These are phyloP conservation scores for Dictyostelium purpureum DNA, from an alignment of 78 protist species.

Conservation along the genomic window DNA sequence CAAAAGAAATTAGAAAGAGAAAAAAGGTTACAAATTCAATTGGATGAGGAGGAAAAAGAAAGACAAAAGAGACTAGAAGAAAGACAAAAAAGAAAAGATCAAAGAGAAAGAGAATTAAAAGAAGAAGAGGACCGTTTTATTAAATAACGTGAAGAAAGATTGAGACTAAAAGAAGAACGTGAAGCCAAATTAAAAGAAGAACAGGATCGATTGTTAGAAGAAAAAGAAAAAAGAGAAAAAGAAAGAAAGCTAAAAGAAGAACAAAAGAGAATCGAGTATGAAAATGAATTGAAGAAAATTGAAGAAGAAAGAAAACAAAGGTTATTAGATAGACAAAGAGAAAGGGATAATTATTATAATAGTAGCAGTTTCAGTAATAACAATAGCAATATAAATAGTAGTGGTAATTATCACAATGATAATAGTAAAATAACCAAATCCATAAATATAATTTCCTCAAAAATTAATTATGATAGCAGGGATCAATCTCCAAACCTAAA, in stretches of 20 bases:
- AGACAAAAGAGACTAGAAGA: conserved; percentile 12
- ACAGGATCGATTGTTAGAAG: background rate
- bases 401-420: no score
- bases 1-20: conserved; percentile 15
- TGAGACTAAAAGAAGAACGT: conserved; percentile 23
- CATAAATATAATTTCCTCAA: no score
- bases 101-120: background rate
- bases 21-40: background rate
- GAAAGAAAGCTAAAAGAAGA: background rate
- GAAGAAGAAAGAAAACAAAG: background rate
- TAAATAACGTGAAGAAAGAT: background rate
- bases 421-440: no score
- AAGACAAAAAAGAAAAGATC: conserved; percentile 26
- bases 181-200: conserved; percentile 12
- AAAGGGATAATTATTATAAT: no score
- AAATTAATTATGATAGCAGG: no score
- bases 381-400: no score
- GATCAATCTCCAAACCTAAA: background rate
- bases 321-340: no score
- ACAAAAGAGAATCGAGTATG: background rate
- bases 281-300: background rate
- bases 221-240: background rate
- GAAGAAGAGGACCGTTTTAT: conserved; percentile 21
- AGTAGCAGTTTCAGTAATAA: no score
- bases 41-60: conserved; percentile 21